Conservation (phyloP, 2,329 filamentous ascomycete genomes). For the Teratosphaeria zuluensis region DNA sequence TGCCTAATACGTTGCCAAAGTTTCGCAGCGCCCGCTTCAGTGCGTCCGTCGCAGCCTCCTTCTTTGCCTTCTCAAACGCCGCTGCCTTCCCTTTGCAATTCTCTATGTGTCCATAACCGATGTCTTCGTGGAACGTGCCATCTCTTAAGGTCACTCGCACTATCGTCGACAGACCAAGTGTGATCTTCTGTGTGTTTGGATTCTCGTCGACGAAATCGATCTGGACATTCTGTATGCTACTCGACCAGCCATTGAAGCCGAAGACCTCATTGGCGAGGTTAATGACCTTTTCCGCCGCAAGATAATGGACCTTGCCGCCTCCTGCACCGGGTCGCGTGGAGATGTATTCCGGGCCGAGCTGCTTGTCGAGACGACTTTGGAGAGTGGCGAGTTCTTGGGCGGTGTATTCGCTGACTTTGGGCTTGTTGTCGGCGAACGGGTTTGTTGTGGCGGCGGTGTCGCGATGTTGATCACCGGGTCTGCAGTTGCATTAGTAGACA, state of each 20-base stretch:
- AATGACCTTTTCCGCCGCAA: conserved; percentile 95
- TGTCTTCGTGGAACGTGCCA: conserved; percentile 95
- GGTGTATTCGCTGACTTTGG: conserved; percentile 68
- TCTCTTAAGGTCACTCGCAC: conserved; percentile 83
- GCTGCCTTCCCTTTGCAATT: conserved; percentile 92
- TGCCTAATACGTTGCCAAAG: conserved; percentile 95
- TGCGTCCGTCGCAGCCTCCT: conserved; percentile 91
- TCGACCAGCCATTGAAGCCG: conserved; percentile 96
- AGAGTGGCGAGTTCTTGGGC: conserved; percentile 84
- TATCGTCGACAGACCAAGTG: conserved; percentile 78
- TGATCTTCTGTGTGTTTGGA: conserved; percentile 66
- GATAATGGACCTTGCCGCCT: conserved; percentile 81
- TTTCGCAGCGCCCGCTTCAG: conserved; percentile 81
- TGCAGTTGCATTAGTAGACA: conserved; percentile 7
- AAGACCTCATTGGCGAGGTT: conserved; percentile 90
- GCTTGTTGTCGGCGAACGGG: conserved; percentile 67
- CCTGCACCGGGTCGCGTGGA: conserved; percentile 75
- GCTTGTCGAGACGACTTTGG: conserved; percentile 77
- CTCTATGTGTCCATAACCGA: conserved; percentile 93
- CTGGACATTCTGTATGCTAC: conserved; percentile 86
- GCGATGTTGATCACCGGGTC: conserved; percentile 28
- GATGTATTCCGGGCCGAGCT: conserved; percentile 92
- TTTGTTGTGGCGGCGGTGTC: conserved; percentile 45
- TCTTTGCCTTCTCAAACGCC: conserved; percentile 97
- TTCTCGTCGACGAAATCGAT: conserved; percentile 93